Percentiles rank a stretch among this genome's conserved stretches.
Conservation (phyloP, 2,329 filamentous ascomycete genomes). For the Raffaelea arxii region DNA sequence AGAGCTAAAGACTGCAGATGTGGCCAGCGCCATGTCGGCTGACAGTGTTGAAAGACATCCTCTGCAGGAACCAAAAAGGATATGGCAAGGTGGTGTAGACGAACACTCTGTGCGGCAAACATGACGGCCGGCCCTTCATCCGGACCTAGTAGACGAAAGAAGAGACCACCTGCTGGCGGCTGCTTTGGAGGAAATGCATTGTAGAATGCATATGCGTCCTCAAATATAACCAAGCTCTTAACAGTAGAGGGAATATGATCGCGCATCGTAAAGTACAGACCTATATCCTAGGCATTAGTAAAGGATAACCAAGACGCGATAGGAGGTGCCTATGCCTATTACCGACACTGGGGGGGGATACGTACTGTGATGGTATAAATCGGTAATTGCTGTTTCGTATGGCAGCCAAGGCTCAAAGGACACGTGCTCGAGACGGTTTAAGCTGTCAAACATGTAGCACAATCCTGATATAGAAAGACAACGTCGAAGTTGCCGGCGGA, state of each 20-base stretch:
- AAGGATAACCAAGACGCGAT: background rate
- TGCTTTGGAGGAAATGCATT: background rate
- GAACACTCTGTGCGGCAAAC: conserved; percentile 18
- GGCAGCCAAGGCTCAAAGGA: conserved; percentile 23
- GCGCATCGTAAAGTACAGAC: background rate
- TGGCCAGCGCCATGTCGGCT: conserved; percentile 18
- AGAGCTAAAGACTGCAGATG: conserved; percentile 21
- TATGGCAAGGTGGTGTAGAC: conserved; percentile 19
- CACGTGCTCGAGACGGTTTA: conserved; percentile 19
- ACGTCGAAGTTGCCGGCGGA: conserved; percentile 24
- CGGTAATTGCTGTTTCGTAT: background rate
- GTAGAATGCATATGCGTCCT: conserved; percentile 4
- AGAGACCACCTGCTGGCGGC: background rate
- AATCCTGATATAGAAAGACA: conserved; percentile 11
- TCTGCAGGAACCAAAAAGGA: conserved; percentile 19
- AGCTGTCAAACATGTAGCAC: conserved; percentile 12
- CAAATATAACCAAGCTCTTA: conserved; percentile 3
- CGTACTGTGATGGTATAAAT: background rate
- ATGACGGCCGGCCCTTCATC: conserved; percentile 7
- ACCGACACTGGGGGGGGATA: background rate
- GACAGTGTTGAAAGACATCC: conserved; percentile 18
- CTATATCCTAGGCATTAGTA: conserved; percentile 2
- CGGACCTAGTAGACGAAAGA: background rate
- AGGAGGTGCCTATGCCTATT: background rate
- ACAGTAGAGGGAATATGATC: conserved; percentile 3